Base-by-base conservation (phyloP, 805 yeast genomes). In the Kodamaea fukazawae region DNA sequence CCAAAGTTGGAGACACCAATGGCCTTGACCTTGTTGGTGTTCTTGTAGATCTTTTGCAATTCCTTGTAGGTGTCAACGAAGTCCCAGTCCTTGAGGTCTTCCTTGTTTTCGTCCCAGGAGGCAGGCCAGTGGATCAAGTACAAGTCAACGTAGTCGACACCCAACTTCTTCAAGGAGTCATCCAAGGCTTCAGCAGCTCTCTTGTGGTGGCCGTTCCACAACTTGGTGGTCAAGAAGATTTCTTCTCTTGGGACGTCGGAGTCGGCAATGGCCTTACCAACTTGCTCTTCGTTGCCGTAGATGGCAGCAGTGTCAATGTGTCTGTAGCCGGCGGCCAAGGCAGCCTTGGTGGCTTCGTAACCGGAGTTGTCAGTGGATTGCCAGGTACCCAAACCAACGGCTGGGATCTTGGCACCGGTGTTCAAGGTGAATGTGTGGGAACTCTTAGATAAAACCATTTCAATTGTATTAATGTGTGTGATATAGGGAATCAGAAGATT, bases 101-200 rank as follows among this genome's bases (percentile, higher is more conserved):
- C 38, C 11, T 57, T 57, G 13, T 65, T 65, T 49, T 64, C 55
- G 38, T 70, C 73, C 43, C 75, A 58, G 9, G 83, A 67, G 30
- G 76, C 75, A 4, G 96, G 96, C 95, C 95, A 87, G 63, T 87
- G 96, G 58, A 86, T 73, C 55, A 87, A 71, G 57, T 81, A 80
- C 43, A 87, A 65, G 57, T 87, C 96, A 38, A 87, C 83, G 53
- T 87, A 87, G 36, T 83, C 91, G 49, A 85, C 54, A 0, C 80
- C 81, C 45, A 86, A 68, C 53, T 81, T 78, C 49, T 71, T 51
- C 53, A 86, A 68, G 5, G 90, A 81, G 36, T 62, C 65, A 8
- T 78, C 72, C 29, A 86, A 61, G 8, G 83, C 84, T 14, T 55
- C 64, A 26, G 55, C 75, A 9, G 81, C 81, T 42, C 70, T 58